These are phyloP conservation scores for Tetrastigma voinierianum DNA, from an alignment of 164 flowering plant species.

Conservation along the genomic window DNA sequence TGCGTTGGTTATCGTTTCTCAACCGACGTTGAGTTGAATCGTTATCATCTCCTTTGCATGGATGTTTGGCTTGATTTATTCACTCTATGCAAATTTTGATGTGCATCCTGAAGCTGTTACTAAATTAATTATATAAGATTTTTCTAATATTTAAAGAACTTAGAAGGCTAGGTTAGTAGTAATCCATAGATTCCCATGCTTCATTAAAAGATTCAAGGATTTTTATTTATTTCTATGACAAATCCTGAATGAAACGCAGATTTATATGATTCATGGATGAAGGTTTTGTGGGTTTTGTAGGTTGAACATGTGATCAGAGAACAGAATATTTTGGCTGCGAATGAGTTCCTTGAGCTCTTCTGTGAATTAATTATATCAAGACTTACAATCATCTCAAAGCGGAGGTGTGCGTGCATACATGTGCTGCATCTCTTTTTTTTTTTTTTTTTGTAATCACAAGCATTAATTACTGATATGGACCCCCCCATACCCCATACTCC, in stretches of 20 bases:
- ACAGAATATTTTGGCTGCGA: conserved; percentile 91
- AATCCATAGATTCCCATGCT: too few species aligned
- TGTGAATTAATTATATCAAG: conserved; percentile 82
- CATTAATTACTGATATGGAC: conserved; percentile 8
- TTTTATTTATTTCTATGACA: too few species aligned
- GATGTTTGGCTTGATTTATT: neutral
- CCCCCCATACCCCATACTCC: conserved; percentile 12
- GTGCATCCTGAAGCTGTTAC: too few species aligned
- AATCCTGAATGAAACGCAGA: neutral
- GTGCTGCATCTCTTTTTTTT: neutral
- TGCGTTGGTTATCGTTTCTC: too few species aligned
- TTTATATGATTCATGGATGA: neutral
- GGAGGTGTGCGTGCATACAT: conserved; percentile 47
- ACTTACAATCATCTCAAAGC: conserved; percentile 77
- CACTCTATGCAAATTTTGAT: too few species aligned
- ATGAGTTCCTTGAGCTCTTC: conserved; percentile 91
- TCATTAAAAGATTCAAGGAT: too few species aligned
- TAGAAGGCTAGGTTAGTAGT: too few species aligned
- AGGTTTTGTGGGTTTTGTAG: conserved; percentile 32
- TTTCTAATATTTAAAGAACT: too few species aligned
- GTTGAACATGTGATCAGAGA: conserved; percentile 97
- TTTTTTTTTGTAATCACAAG: neutral
- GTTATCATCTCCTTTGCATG: too few species aligned
- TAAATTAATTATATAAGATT: too few species aligned
- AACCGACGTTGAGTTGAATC: too few species aligned